Evolutionary conservation across 75 land plant species (phyloP).

Genomic region (Pinus tabuliformis): DNA sequence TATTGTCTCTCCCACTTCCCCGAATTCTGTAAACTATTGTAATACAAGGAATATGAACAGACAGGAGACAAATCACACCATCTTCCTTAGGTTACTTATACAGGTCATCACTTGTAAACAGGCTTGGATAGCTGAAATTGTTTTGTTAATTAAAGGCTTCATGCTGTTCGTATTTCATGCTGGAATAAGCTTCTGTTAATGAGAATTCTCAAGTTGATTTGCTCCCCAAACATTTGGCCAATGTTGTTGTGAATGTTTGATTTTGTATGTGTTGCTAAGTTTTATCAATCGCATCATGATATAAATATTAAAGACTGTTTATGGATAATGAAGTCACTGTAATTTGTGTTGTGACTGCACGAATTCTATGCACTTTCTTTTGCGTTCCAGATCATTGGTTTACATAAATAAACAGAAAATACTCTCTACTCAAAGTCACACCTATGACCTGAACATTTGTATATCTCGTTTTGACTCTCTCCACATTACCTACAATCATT

Average conservation of each 20-base stretch:
- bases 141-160: background rate
- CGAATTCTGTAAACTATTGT: background rate
- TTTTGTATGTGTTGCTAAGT: no score
- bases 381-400: background rate
- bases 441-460: background rate
- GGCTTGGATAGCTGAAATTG: background rate
- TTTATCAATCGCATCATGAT: no score
- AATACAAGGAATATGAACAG: background rate
- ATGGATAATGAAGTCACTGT: no score
- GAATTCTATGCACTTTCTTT: no score
- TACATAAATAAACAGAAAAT: background rate
- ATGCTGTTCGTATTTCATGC: background rate
- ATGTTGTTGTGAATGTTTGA: no score
- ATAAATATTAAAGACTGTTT: no score
- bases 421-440: background rate
- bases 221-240: no score
- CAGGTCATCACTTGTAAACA: background rate
- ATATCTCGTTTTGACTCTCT: no score
- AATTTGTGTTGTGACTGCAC: no score
- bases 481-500: no score
- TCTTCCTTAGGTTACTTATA: background rate
- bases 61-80: background rate
- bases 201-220: background rate
- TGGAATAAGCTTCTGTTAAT: background rate
- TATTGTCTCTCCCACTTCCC: background rate